phyloP scores from a whole-genome alignment of 116 monocot species.

The Trichopus zeylanicus region DNA sequence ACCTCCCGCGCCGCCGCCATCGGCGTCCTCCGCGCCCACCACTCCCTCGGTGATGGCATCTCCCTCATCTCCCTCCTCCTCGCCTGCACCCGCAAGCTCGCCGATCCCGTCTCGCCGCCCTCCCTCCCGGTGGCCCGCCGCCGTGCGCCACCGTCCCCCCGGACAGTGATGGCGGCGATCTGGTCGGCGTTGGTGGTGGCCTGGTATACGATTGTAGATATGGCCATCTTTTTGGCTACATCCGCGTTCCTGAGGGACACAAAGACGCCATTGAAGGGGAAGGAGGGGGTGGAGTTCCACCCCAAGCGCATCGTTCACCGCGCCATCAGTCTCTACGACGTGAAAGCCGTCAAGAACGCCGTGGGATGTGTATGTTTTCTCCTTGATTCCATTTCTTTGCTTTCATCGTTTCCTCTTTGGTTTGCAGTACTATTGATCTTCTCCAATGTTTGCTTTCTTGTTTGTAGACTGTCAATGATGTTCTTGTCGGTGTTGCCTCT shows the following conservation, averaged over 20 bases:
- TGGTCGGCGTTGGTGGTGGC: slow-evolving; percentile 24
- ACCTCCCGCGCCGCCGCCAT: slow-evolving; percentile 58
- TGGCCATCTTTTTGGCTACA: slow-evolving; percentile 29
- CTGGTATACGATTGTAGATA: slow-evolving; percentile 47
- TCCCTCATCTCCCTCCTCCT: slow-evolving; percentile 85
- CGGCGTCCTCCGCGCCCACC: slow-evolving; percentile 61
- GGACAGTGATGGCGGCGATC: slow-evolving; percentile 8
- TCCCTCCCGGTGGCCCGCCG: slow-evolving; percentile 18
- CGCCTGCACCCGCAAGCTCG: slow-evolving; percentile 67
- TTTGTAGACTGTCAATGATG: slow-evolving; percentile 81
- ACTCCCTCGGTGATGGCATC: slow-evolving; percentile 86
- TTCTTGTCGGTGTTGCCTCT: slow-evolving; percentile 50
- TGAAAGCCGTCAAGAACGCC: slow-evolving; percentile 54
- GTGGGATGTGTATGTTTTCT: slow-evolving; percentile 45
- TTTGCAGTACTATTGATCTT: background rate
- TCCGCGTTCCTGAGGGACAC: slow-evolving; percentile 47
- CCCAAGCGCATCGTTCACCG: slow-evolving; percentile 56
- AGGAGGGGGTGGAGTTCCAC: slow-evolving; percentile 32
- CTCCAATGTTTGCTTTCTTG: background rate
- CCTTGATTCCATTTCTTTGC: too few relatives aligned
- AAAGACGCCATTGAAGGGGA: slow-evolving; percentile 57
- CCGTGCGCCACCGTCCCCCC: background rate
- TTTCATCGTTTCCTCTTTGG: background rate
- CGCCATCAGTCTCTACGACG: slow-evolving; percentile 46
- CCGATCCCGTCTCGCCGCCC: slow-evolving; percentile 48